These are phyloP conservation scores for Flaveria brownii DNA, from an alignment of 129 eudicot genomes.

Conservation along the genomic window DNA sequence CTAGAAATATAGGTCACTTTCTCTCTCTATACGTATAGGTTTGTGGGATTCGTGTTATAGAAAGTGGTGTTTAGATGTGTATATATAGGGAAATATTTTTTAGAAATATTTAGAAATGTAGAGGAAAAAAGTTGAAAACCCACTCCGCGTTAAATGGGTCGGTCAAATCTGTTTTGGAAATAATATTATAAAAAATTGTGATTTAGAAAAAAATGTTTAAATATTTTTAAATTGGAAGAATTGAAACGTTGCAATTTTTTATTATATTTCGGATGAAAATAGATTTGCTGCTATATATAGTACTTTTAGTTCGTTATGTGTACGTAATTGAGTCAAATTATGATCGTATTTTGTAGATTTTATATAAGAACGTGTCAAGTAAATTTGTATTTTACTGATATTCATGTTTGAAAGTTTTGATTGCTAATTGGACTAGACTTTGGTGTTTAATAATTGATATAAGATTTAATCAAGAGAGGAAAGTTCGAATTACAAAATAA, in stretches of 20 bases:
- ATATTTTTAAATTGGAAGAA: neutral
- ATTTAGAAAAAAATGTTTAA: neutral
- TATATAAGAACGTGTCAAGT: neutral
- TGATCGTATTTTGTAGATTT: neutral
- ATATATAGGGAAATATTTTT: slow-evolving; percentile 30
- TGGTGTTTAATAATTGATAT: neutral
- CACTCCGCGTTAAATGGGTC: slow-evolving; percentile 22
- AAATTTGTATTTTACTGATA: neutral
- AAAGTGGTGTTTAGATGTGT: slow-evolving; percentile 5
- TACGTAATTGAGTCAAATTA: slow-evolving; percentile 1
- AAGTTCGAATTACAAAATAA: neutral
- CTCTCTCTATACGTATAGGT: slow-evolving; percentile 3
- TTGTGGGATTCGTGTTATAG: slow-evolving; percentile 13
- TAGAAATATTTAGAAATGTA: too few relatives aligned
- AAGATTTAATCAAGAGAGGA: neutral
- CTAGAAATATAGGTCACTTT: neutral
- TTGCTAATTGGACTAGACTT: neutral
- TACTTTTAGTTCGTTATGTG: neutral
- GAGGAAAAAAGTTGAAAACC: neutral
- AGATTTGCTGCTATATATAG: neutral
- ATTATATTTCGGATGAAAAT: neutral
- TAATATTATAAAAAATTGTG: neutral
- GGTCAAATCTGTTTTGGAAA: slow-evolving; percentile 16
- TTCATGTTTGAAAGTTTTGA: neutral
- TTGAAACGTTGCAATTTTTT: neutral